Conservation (phyloP, 805 yeast genomes). For the Kuraishia ogatae region DNA sequence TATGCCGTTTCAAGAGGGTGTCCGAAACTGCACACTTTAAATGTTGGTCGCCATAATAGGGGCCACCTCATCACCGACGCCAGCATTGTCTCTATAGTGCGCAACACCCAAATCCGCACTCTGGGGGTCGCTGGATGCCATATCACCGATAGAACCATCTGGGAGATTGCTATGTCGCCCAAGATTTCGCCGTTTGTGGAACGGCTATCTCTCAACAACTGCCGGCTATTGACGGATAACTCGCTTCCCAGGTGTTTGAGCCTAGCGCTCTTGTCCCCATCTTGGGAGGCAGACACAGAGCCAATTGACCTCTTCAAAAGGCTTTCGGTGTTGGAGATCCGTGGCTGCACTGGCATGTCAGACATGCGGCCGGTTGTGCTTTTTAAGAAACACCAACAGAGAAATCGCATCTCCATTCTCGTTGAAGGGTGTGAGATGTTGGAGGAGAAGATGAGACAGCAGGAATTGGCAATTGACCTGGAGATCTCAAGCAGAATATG, state of each 20-base stretch:
- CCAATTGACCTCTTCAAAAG: constrained; percentile 39
- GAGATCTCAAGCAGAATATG: constrained; percentile 55
- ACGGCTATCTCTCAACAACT: constrained; percentile 69
- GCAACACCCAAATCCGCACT: constrained; percentile 52
- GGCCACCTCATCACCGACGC: constrained; percentile 66
- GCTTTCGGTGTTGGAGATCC: constrained; percentile 68
- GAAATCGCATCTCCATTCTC: constrained; percentile 39
- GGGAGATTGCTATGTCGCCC: constrained; percentile 63
- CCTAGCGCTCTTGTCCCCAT: constrained; percentile 5
- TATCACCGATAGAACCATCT: constrained; percentile 65
- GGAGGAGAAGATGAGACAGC: constrained; percentile 47
- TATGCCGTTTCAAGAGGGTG: constrained; percentile 59
- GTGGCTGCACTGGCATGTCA: constrained; percentile 49
- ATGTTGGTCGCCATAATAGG: constrained; percentile 70
- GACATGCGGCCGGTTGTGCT: constrained; percentile 58
- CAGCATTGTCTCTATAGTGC: constrained; percentile 49
- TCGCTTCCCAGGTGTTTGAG: constrained; percentile 42
- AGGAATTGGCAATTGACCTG: constrained; percentile 51
- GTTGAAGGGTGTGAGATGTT: constrained; percentile 75
- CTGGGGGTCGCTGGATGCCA: constrained; percentile 87
- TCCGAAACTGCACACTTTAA: constrained; percentile 45
- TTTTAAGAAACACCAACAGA: constrained; percentile 47
- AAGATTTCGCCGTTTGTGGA: constrained; percentile 38
- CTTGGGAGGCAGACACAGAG: neutral
- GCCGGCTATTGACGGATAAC: constrained; percentile 48